phyloP scores from a whole-genome alignment of 345 rosid species.

The Raphanus raphanistrum region DNA sequence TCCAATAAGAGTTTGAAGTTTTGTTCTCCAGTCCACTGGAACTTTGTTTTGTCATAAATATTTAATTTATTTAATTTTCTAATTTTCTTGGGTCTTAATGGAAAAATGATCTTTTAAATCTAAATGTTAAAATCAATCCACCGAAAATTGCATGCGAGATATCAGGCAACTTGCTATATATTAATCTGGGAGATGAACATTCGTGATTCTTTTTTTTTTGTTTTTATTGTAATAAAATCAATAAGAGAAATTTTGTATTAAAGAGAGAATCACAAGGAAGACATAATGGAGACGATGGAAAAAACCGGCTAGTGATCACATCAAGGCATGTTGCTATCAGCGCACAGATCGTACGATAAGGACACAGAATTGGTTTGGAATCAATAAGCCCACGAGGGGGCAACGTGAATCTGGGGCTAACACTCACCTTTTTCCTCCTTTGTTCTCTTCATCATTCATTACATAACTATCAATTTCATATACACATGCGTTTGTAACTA shows the following conservation, averaged over 20 bases:
- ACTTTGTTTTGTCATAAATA: not conserved
- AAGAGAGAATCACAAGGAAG: constrained; percentile 2
- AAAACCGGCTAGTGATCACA: constrained; percentile 27
- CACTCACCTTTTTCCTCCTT: constrained; percentile 31
- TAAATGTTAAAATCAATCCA: not conserved
- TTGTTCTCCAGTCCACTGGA: not conserved
- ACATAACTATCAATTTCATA: constrained; percentile 16
- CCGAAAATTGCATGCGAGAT: not conserved
- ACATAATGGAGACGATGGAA: constrained; percentile 23
- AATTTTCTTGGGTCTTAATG: not conserved
- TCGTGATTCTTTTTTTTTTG: not conserved
- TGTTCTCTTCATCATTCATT: constrained; percentile 19
- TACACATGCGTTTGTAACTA: not conserved
- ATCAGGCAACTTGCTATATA: not conserved
- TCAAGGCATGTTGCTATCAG: constrained; percentile 27
- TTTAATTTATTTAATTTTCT: not conserved
- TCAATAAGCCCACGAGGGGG: constrained; percentile 39
- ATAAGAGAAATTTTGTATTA: not conserved
- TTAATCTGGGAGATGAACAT: not conserved
- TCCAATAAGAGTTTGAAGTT: not conserved
- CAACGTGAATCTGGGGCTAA: constrained; percentile 39
- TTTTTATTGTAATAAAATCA: not conserved
- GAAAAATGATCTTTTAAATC: not conserved
- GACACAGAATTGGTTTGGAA: constrained; percentile 33
- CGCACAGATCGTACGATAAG: constrained; percentile 38